phyloP scores from a whole-genome alignment of 495 filamentous ascomycete species.

The Aspergillus panamensis region DNA sequence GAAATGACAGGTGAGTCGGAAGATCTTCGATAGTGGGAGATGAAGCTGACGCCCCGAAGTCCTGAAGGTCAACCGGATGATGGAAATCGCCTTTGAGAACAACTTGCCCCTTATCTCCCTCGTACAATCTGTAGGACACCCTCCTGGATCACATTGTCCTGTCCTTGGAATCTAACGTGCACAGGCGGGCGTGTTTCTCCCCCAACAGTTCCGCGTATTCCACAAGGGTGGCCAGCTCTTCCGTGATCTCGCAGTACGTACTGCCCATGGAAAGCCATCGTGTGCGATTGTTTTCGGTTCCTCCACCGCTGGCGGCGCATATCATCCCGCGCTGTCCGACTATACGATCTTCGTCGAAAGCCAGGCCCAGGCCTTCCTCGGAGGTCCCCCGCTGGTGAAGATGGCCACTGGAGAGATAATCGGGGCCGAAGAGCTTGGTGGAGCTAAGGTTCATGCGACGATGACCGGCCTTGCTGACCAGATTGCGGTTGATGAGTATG shows the following conservation, averaged over 20 bases:
- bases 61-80: slow-evolving; percentile 31
- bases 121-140: slow-evolving; percentile 29
- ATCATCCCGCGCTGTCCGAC: slow-evolving; percentile 35
- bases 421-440: slow-evolving; percentile 31
- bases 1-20: slow-evolving; percentile 23
- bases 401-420: slow-evolving; percentile 35
- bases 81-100: slow-evolving; percentile 32
- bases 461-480: slow-evolving; percentile 33
- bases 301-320: slow-evolving; percentile 35
- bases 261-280: slow-evolving; percentile 27
- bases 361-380: slow-evolving; percentile 33
- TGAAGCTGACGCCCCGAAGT: slow-evolving; percentile 12
- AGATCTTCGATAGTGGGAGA: background rate
- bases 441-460: slow-evolving; percentile 30
- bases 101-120: slow-evolving; percentile 30
- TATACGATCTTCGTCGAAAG: slow-evolving; percentile 36
- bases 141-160: background rate
- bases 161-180: background rate
- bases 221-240: slow-evolving; percentile 36
- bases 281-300: slow-evolving; percentile 37
- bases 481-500: slow-evolving; percentile 32
- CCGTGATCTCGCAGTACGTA: slow-evolving; percentile 29
- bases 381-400: slow-evolving; percentile 33
- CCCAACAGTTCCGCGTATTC: slow-evolving; percentile 35
- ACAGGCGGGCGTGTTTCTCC: slow-evolving; percentile 34